A percentile compares a stretch with the other conserved stretches of the same genome.
These are phyloP conservation scores for Aspergillus bertholletiae DNA, from an alignment of 495 filamentous ascomycete species.

Conservation along the genomic window DNA sequence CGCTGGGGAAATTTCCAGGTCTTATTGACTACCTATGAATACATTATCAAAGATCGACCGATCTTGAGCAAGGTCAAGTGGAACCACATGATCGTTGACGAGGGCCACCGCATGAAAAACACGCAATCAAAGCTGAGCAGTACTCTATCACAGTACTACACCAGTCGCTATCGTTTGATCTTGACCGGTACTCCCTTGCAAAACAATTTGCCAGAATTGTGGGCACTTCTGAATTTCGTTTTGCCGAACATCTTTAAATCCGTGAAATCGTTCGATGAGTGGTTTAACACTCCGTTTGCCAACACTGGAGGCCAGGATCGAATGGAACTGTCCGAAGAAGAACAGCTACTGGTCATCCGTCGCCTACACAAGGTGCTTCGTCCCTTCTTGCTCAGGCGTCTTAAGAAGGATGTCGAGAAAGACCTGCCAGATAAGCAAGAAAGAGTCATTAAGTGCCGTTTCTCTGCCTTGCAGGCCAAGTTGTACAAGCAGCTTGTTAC, in stretches of 20 bases:
- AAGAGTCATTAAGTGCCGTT: constrained; percentile 97
- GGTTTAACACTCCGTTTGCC: constrained; percentile 99
- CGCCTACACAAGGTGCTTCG: constrained; percentile 96
- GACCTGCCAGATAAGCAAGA: constrained; percentile 98
- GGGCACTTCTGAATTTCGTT: constrained; percentile 97
- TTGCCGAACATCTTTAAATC: constrained; percentile 99
- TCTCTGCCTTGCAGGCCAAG: constrained; percentile 88
- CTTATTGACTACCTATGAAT: constrained; percentile 94
- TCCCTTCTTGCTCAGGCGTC: constrained; percentile 93
- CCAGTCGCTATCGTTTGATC: constrained; percentile 90
- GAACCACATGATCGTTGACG: constrained; percentile 99
- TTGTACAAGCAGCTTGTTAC: constrained; percentile 96
- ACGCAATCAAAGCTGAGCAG: constrained; percentile 93
- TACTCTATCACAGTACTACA: constrained; percentile 92
- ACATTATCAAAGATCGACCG: constrained; percentile 97
- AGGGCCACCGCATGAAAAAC: constrained; percentile 99
- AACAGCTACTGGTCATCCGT: constrained; percentile 95
- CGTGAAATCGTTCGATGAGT: constrained; percentile 97
- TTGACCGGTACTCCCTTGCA: constrained; percentile 95
- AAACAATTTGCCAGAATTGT: constrained; percentile 94
- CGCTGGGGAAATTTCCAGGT: constrained; percentile 96
- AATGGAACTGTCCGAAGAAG: constrained; percentile 99
- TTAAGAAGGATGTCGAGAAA: constrained; percentile 99
- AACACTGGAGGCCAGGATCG: constrained; percentile 97
- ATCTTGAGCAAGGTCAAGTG: constrained; percentile 95